phyloP scores from a whole-genome alignment of 805 yeast genomes.

The Metschnikowia baotianmanensis region DNA sequence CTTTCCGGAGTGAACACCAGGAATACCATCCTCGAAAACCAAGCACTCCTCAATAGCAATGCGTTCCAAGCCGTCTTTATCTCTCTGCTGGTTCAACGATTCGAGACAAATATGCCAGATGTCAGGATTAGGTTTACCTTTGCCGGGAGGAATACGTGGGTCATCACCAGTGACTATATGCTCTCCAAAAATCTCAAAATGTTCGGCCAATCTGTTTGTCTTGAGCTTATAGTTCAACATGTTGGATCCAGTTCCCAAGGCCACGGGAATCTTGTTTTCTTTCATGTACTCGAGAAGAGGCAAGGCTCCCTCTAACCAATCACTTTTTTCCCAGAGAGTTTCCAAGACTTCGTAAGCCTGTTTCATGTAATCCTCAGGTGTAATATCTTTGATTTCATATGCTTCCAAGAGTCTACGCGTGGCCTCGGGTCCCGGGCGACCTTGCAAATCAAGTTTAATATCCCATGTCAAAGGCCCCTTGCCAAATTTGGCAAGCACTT shows the following conservation, averaged over 20 bases:
- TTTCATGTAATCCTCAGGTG: slow-evolving; percentile 61
- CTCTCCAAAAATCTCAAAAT: slow-evolving; percentile 58
- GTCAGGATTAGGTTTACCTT: slow-evolving; percentile 93
- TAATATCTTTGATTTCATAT: slow-evolving; percentile 48
- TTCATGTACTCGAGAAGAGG: slow-evolving; percentile 60
- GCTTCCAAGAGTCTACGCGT: slow-evolving; percentile 61
- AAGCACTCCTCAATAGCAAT: slow-evolving; percentile 77
- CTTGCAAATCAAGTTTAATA: slow-evolving; percentile 82
- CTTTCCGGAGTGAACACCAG: slow-evolving; percentile 84
- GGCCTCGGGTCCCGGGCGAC: slow-evolving; percentile 83
- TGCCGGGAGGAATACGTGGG: slow-evolving; percentile 72
- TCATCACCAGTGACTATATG: slow-evolving; percentile 90
- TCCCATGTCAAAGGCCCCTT: slow-evolving; percentile 90
- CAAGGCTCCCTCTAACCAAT: slow-evolving; percentile 81
- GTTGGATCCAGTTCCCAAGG: slow-evolving; percentile 85
- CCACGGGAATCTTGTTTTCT: slow-evolving; percentile 64
- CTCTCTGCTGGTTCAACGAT: slow-evolving; percentile 58
- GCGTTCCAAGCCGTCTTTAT: slow-evolving; percentile 36
- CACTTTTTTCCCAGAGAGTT: slow-evolving; percentile 58
- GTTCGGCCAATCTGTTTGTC: slow-evolving; percentile 64
- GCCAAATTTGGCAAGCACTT: slow-evolving; percentile 61
- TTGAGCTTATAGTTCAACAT: slow-evolving; percentile 60
- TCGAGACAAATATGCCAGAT: slow-evolving; percentile 84
- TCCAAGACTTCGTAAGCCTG: slow-evolving; percentile 55
- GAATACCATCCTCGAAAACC: slow-evolving; percentile 93